These are phyloP conservation scores for Lipomyces anomalus DNA, from an alignment of 805 yeast genomes.

Conservation along the genomic window DNA sequence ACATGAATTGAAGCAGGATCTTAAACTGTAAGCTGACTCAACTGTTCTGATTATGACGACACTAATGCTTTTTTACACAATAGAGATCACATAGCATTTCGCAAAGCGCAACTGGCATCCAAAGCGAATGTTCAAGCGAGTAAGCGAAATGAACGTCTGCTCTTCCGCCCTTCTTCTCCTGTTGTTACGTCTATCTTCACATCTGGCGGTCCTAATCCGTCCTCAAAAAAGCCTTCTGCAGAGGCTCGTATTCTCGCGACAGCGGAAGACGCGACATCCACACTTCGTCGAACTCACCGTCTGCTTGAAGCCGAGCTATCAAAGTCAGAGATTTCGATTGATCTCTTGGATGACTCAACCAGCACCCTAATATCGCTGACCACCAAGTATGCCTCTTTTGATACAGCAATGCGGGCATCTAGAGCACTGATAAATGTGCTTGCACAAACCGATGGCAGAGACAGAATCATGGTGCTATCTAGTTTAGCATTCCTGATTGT, in stretches of 20 bases:
- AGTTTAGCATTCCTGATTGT: slow-evolving; percentile 35
- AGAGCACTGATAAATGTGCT: slow-evolving; percentile 33
- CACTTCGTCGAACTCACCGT: slow-evolving; percentile 32
- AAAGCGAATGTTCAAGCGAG: slow-evolving; percentile 9
- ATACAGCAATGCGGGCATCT: slow-evolving; percentile 35
- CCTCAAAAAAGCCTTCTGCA: slow-evolving; percentile 1
- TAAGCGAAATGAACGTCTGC: slow-evolving; percentile 3
- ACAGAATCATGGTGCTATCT: slow-evolving; percentile 35
- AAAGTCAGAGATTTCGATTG: slow-evolving; percentile 35
- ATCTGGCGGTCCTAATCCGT: too few species aligned
- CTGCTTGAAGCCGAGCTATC: slow-evolving; percentile 38
- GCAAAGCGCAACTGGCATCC: slow-evolving; percentile 25
- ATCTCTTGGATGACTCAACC: slow-evolving; percentile 37
- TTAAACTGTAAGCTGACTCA: too few species aligned
- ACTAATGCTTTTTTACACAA: too few species aligned
- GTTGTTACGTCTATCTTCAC: too few species aligned
- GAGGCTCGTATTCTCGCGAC: slow-evolving; percentile 8
- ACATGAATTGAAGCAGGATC: not conserved
- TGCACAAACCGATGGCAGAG: slow-evolving; percentile 39
- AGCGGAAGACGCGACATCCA: slow-evolving; percentile 30
- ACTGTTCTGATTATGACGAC: too few species aligned
- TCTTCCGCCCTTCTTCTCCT: not conserved
- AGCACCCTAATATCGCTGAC: slow-evolving; percentile 32
- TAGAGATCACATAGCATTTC: slow-evolving; percentile 20
- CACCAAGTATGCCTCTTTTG: slow-evolving; percentile 35